A percentile compares a stretch with the other conserved stretches of the same genome.
Evolutionary conservation across 768 basidiomycete species (phyloP).

Genomic region (Mycena sanguinolenta): DNA sequence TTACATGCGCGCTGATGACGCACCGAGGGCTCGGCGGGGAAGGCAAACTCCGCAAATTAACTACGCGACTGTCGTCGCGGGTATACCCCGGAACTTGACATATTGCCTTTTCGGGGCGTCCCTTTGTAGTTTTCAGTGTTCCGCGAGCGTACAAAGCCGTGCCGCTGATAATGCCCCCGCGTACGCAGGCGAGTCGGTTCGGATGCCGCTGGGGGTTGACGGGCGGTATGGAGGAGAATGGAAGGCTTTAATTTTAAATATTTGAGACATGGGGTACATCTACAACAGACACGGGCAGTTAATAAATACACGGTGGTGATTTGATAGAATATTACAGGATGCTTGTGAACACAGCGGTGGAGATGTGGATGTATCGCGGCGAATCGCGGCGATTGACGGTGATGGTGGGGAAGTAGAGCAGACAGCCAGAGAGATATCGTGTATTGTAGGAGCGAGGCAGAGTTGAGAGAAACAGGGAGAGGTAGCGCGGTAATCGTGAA

Average conservation of each 20-base stretch:
- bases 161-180: too few species aligned
- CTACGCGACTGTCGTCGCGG: not conserved
- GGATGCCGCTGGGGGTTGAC: not conserved
- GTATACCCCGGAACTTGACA: not conserved
- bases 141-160: too few species aligned
- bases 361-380: constrained; percentile 8
- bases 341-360: too few species aligned
- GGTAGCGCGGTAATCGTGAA: too few species aligned
- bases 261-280: constrained; percentile 16
- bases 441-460: not conserved
- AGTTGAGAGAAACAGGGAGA: not conserved
- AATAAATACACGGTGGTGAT: constrained; percentile 19
- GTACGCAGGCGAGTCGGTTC: constrained; percentile 3
- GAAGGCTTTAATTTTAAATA: not conserved
- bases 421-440: too few species aligned
- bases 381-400: too few species aligned
- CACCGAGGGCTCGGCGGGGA: constrained; percentile 20
- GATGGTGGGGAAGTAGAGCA: too few species aligned
- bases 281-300: not conserved
- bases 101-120: constrained; percentile 8
- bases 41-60: not conserved
- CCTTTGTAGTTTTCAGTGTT: constrained; percentile 8
- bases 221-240: not conserved
- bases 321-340: constrained; percentile 6
- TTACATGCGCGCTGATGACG: constrained; percentile 18